Evolutionary conservation across 441 rosid species (phyloP), one percentile per base, ranked within the genome.

Genomic region (Theobroma grandiflorum): DNA sequence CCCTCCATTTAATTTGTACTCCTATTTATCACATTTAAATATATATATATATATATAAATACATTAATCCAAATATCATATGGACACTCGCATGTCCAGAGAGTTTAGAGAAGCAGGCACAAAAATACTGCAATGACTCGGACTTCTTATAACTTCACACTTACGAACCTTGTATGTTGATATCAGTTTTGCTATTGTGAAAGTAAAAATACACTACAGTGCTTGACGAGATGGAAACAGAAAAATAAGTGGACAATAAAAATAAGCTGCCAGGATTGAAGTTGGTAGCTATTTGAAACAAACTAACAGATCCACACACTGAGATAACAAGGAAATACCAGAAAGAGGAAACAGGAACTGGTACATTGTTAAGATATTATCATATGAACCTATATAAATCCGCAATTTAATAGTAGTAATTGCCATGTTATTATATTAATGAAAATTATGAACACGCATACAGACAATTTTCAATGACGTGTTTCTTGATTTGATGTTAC

Each of bases 301-400:
- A 65, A 65, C 49, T 18, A 66, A 40, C 70, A n/a, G 40, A 38
- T 16, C 12, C 49, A 65, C 45, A 38, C n/a, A 40, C 31, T 0
- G 33, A 40, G 71, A 3, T 1, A 40, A n/a, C 7, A n/a, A n/a
- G 3, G 11, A 11, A 40, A 40, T 65, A 40, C 31, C 50, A 38
- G 76, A 72, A 72, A 52, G 33, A 12, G 64, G 20, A 66, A 37
- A n/a, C 47, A 66, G 12, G 71, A 66, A n/a, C 15, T 40, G 40
- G 47, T 66, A 26, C 31, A 26, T 26, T 26, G 31, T 26, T 26
- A 26, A 26, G 31, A 26, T 1, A 26, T 26, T 26, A 26, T 26
- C 31, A 26, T 26, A 26, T 26, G 0, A 26, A 26, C 31, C 31
- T 26, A 26, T 26, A 26, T 26, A 26, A 26, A 26, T 26, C 31